Percentiles rank a stretch among this genome's conserved stretches.
Evolutionary conservation across 345 rosid genomes (phyloP).

Genomic region (Camelina sativa): DNA sequence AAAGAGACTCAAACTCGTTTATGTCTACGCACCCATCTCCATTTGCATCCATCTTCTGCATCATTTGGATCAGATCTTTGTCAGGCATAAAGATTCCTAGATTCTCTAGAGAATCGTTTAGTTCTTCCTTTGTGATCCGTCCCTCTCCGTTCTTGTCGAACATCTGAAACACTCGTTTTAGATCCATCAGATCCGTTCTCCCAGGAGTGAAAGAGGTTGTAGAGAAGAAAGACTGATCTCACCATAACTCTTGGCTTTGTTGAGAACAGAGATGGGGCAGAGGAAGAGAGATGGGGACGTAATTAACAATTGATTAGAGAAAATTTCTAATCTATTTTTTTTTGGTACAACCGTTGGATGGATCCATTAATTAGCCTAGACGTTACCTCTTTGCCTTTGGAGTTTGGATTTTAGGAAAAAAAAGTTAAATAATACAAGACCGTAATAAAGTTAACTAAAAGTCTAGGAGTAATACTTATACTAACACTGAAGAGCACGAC

Average conservation of each 20-base stretch:
- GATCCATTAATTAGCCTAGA: constrained; percentile 11
- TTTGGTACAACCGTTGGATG: constrained; percentile 21
- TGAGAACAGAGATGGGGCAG: constrained; percentile 5
- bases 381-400: constrained; percentile 14
- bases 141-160: constrained; percentile 48
- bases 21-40: constrained; percentile 49
- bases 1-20: constrained; percentile 46
- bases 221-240: constrained; percentile 53
- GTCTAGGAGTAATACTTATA: background rate
- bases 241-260: constrained; percentile 48
- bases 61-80: constrained; percentile 44
- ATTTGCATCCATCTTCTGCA: constrained; percentile 44
- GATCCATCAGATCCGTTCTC: constrained; percentile 39
- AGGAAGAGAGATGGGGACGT: constrained; percentile 7
- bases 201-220: constrained; percentile 47
- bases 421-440: background rate
- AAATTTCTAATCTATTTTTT: background rate
- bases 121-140: constrained; percentile 45
- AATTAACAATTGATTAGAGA: background rate
- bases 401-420: background rate
- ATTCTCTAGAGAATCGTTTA: constrained; percentile 45
- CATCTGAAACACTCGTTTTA: constrained; percentile 44
- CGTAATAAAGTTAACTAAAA: background rate
- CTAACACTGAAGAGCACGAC: constrained; percentile 18
- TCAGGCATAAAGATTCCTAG: constrained; percentile 47